Evolutionary conservation across 345 rosid genomes (phyloP).

Genomic region (Linum lewisii): DNA sequence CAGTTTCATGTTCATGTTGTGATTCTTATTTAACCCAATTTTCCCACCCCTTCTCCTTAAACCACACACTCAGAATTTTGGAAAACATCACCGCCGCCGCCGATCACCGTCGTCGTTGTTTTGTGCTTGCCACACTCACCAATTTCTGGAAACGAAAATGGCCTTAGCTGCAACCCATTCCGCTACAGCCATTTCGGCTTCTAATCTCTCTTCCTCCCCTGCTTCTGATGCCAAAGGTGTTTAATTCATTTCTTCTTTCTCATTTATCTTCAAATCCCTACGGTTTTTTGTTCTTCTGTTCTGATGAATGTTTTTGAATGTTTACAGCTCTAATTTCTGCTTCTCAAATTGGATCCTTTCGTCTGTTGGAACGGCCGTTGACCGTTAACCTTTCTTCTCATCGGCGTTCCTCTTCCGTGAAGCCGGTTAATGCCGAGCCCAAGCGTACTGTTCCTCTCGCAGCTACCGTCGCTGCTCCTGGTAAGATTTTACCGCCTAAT

Average conservation of each 20-base stretch:
- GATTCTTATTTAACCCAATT: constrained; percentile 31
- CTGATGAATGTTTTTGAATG: not conserved
- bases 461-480: constrained; percentile 50
- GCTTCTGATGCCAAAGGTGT: constrained; percentile 40
- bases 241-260: not conserved
- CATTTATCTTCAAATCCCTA: not conserved
- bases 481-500: constrained; percentile 20
- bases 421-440: constrained; percentile 49
- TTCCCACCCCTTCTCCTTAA: not conserved
- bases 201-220: constrained; percentile 28
- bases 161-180: constrained; percentile 33
- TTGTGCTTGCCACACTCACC: no score
- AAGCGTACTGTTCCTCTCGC: constrained; percentile 46
- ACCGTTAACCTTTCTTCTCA: constrained; percentile 29
- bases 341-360: constrained; percentile 44
- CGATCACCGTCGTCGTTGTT: no score
- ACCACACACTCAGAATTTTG: not conserved
- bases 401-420: constrained; percentile 30
- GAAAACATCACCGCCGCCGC: no score
- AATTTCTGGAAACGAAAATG: constrained; percentile 14
- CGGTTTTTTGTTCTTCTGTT: not conserved
- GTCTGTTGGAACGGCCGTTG: constrained; percentile 31
- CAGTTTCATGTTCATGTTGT: not conserved
- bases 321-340: constrained; percentile 26
- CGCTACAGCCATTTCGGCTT: constrained; percentile 33